Evolutionary conservation across 345 rosid species (phyloP), one percentile per base, ranked within the genome.

Genomic region (Hibiscus mutabilis): DNA sequence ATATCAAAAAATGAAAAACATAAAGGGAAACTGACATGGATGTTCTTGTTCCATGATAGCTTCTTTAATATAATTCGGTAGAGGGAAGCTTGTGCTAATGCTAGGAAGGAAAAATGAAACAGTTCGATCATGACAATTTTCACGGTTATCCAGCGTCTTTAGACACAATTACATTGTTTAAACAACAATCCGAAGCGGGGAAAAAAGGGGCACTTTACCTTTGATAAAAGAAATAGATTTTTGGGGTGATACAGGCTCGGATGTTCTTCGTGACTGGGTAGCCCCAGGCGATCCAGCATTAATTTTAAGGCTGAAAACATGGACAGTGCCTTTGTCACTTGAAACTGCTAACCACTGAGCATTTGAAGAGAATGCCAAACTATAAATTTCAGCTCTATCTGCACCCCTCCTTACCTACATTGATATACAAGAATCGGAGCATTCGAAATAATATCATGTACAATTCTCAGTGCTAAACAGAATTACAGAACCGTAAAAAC

Each of bases 321-420:
- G 99, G 61, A 95, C 90, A 9, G 99, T 95, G 57, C 99, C 98
- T 76, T 95, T 92, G 80, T 92, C 99, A 78, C 99, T 95, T 58
- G 99, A 95, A 74, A 92, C 99, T 46, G 97, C 97, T 56, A 92
- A 74, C 98, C 97, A 89, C 44, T 92, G 88, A 3, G 92, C 87
- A 78, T 85, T 81, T 72, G 96, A 74, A 68, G 98, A 95, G 79
- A 95, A 95, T 12, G 98, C 98, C 87, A 95, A 76, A 78, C 99
- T 92, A 77, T 90, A 85, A 60, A 95, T 88, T 75, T 92, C 99
- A 7, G 99, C 98, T 86, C 99, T 89, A 75, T 95, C 99, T 35
- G 98, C 97, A 78, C 99, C 99, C 74, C 99, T 90, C 77, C 99
- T 87, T 29, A 95, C 89, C 99, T 95, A 70, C 60, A 77, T 14